Conservation (phyloP, 306 rosid species). For the Lathyrus tuberosus region DNA sequence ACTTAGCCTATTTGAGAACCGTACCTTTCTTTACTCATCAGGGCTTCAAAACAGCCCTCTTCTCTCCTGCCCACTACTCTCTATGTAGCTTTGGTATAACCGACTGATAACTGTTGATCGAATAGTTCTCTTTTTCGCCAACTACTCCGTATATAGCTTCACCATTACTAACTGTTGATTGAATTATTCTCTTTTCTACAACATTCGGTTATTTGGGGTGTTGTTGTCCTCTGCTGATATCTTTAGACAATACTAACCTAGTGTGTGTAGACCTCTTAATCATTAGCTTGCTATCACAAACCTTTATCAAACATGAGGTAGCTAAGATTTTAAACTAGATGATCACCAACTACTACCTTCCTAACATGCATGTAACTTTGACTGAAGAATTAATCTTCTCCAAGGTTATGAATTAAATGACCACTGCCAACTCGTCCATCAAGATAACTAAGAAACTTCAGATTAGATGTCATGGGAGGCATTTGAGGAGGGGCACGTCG, state of each 20-base stretch:
- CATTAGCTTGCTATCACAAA: no score
- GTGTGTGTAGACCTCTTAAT: neutral
- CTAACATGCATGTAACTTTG: no score
- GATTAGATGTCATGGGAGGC: neutral
- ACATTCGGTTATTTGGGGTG: neutral
- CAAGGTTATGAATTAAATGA: no score
- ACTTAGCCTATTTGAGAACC: neutral
- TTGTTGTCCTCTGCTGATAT: neutral
- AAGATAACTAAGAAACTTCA: neutral
- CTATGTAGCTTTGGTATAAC: neutral
- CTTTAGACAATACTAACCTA: neutral
- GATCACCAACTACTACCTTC: no score
- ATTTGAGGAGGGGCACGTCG: neutral
- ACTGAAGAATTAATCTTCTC: no score
- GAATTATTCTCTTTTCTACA: neutral
- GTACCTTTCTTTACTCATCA: neutral
- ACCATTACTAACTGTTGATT: constrained; percentile 8
- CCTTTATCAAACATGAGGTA: no score
- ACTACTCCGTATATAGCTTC: constrained; percentile 1
- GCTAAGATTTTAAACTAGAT: no score
- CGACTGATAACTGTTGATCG: no score
- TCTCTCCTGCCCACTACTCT: neutral
- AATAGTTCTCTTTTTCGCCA: neutral
- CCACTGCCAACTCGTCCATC: neutral
- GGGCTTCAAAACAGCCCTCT: no score